phyloP scores from a whole-genome alignment of 306 rosid genomes.

The Quercus mongolica region DNA sequence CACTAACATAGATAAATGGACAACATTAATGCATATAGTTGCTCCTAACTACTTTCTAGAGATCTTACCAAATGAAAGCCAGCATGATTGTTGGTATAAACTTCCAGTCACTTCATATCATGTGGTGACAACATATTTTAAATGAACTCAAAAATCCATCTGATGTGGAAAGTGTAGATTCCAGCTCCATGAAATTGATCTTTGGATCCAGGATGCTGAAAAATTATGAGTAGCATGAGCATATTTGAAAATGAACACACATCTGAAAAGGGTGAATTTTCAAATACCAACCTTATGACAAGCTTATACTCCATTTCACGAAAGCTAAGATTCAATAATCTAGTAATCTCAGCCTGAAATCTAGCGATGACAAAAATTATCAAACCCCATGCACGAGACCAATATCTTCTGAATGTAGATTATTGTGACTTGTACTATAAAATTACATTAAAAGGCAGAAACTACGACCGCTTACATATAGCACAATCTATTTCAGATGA shows the following conservation, averaged over 20 bases:
- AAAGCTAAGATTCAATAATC: constrained; percentile 61
- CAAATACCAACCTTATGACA: constrained; percentile 71
- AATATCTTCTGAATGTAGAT: not conserved
- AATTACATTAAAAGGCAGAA: not conserved
- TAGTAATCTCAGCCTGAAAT: constrained; percentile 70
- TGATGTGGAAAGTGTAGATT: constrained; percentile 20
- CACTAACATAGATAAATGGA: not conserved
- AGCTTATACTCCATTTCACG: constrained; percentile 72
- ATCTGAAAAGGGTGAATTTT: constrained; percentile 8
- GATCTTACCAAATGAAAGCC: constrained; percentile 85
- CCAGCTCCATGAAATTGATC: constrained; percentile 60
- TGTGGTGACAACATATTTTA: constrained; percentile 57
- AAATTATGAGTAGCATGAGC: constrained; percentile 24
- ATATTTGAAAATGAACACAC: constrained; percentile 17
- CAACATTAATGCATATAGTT: not conserved
- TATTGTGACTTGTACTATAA: not conserved
- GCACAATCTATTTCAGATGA: not conserved
- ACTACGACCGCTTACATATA: too few species aligned
- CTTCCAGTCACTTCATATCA: constrained; percentile 93
- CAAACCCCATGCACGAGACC: not conserved
- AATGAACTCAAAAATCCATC: constrained; percentile 53
- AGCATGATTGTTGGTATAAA: constrained; percentile 68
- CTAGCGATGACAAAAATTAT: constrained; percentile 37
- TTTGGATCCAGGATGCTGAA: constrained; percentile 88
- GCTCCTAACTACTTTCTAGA: not conserved